A percentile compares a stretch with the other conserved stretches of the same genome.
phyloP scores from a whole-genome alignment of 495 filamentous ascomycete species.

The Massariosphaeria phaeospora region DNA sequence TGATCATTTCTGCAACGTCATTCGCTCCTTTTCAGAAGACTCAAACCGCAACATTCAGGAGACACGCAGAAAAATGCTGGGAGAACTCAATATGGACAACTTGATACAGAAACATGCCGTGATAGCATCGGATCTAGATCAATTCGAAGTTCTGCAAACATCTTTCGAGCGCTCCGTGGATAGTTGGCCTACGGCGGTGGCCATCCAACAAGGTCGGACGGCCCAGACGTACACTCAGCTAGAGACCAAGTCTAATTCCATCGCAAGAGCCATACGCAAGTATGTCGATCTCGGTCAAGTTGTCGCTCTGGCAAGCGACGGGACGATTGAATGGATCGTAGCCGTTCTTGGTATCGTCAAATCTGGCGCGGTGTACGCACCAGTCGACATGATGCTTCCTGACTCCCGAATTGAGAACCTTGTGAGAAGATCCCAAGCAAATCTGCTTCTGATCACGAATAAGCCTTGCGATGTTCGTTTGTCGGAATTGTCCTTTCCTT shows the following conservation, averaged over 20 bases:
- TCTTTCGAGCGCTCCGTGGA: not conserved
- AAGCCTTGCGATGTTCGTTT: too few relatives aligned
- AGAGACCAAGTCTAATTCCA: not conserved
- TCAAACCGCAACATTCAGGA: too few relatives aligned
- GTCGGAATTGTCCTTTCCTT: too few relatives aligned
- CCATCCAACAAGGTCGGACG: not conserved
- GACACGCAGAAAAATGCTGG: too few relatives aligned
- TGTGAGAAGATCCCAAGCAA: too few relatives aligned
- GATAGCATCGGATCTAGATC: too few relatives aligned
- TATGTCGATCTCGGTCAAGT: not conserved
- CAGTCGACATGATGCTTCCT: constrained; percentile 32
- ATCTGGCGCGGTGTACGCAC: constrained; percentile 37
- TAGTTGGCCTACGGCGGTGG: not conserved
- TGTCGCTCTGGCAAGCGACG: constrained; percentile 35
- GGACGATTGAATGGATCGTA: constrained; percentile 42
- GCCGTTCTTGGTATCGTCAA: constrained; percentile 40
- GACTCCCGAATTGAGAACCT: not conserved
- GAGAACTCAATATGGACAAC: too few relatives aligned
- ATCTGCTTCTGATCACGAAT: too few relatives aligned
- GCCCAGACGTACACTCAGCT: constrained; percentile 32
- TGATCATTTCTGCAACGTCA: too few relatives aligned
- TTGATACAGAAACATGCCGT: too few relatives aligned
- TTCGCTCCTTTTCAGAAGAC: too few relatives aligned
- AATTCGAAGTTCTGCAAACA: too few relatives aligned
- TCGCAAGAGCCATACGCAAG: not conserved